phyloP scores from a whole-genome alignment of 768 basidiomycete species.

The Phylloporus arenicola region DNA sequence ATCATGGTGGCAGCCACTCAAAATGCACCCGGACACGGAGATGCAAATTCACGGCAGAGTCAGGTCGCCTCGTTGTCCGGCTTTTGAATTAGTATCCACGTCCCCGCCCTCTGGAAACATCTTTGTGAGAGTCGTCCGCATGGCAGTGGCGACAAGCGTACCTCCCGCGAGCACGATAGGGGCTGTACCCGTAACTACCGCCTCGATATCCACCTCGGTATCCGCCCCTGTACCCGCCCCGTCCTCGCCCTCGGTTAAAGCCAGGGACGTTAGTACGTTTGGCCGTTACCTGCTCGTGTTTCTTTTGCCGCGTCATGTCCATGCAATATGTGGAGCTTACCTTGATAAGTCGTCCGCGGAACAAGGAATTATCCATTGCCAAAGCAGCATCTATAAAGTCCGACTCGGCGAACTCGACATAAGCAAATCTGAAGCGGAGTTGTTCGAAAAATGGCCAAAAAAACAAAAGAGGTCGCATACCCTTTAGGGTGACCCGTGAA shows the following conservation, averaged over 20 bases:
- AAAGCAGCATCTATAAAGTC: conserved; percentile 87
- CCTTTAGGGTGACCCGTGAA: conserved; percentile 99
- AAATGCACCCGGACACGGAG: conserved; percentile 9
- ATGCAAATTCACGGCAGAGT: conserved; percentile 4
- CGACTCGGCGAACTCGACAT: conserved; percentile 96
- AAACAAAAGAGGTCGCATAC: conserved; percentile 38
- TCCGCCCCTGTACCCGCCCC: conserved; percentile 60
- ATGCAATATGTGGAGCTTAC: conserved; percentile 36
- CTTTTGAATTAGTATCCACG: conserved; percentile 50
- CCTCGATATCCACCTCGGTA: conserved; percentile 57
- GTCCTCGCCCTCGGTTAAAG: conserved; percentile 77
- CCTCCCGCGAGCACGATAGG: conserved; percentile 70
- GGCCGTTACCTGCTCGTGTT: conserved; percentile 68
- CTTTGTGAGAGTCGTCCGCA: conserved; percentile 6
- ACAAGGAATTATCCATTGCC: conserved; percentile 93
- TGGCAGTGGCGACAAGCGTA: conserved; percentile 32
- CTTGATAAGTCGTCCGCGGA: conserved; percentile 90
- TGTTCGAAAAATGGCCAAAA: conserved; percentile 4
- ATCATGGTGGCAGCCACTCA: conserved; percentile 8
- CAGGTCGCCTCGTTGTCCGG: conserved; percentile 15
- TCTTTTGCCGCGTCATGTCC: background rate
- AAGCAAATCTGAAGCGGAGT: conserved; percentile 69
- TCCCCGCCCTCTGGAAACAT: conserved; percentile 56
- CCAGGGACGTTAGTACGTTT: conserved; percentile 97
- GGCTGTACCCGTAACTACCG: conserved; percentile 47